Percentiles rank a stretch among this genome's conserved stretches.
These are phyloP conservation scores for Metrosideros polymorpha DNA, from an alignment of 441 rosid species.

Conservation along the genomic window DNA sequence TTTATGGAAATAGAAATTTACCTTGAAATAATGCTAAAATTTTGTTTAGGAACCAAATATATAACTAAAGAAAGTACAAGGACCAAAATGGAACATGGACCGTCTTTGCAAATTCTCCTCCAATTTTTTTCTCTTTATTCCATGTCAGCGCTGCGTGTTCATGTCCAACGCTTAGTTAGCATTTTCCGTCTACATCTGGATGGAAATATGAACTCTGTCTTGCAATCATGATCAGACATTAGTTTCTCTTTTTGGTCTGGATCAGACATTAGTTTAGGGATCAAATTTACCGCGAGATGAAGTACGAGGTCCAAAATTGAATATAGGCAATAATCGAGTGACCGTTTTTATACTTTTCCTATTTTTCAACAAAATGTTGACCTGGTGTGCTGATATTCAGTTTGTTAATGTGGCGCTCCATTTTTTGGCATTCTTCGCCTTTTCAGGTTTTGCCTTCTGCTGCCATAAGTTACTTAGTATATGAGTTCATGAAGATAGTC, in stretches of 20 bases:
- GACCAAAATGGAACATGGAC: not conserved
- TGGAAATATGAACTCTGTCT: not conserved
- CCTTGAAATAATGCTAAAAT: not conserved
- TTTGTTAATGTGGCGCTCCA: not conserved
- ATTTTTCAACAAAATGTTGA: not conserved
- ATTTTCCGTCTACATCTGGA: not conserved
- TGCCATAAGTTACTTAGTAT: constrained; percentile 79
- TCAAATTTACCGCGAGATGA: not conserved
- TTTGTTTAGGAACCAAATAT: not conserved
- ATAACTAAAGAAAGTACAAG: not conserved
- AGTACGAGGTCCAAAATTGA: not conserved
- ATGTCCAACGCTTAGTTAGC: not conserved
- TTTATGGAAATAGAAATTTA: not conserved
- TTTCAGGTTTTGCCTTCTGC: constrained; percentile 84
- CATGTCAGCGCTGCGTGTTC: not conserved
- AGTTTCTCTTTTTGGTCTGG: too few relatives aligned
- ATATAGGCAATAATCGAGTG: not conserved
- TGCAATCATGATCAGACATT: not conserved
- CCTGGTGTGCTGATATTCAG: not conserved
- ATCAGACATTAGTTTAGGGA: too few relatives aligned
- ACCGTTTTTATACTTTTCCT: not conserved
- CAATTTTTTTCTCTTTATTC: not conserved
- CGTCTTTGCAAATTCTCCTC: not conserved
- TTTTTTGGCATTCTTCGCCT: not conserved
- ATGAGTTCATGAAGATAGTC: constrained; percentile 81